Percentiles rank a stretch among this genome's conserved stretches.
phyloP scores from a whole-genome alignment of 805 yeast genomes.

The Candida caryicola region DNA sequence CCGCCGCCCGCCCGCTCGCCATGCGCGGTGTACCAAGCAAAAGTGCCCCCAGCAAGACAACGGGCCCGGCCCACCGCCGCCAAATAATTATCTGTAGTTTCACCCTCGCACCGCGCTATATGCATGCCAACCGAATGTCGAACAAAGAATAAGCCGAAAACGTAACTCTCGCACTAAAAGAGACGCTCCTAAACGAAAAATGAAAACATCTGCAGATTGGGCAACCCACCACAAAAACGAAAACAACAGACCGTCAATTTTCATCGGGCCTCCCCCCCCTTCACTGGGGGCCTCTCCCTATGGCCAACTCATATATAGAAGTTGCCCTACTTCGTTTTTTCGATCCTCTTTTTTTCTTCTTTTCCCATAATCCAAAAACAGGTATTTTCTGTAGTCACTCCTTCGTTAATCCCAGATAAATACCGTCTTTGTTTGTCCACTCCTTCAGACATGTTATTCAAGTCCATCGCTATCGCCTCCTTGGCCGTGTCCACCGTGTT shows the following conservation, averaged over 20 bases:
- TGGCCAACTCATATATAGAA: neutral
- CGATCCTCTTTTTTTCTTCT: conserved; percentile 6
- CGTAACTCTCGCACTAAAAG: neutral
- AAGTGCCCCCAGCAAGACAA: neutral
- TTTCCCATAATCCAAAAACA: conserved; percentile 15
- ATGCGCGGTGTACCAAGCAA: too few species aligned
- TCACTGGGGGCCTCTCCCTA: too few species aligned
- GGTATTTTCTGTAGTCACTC: conserved; percentile 37
- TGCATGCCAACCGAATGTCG: neutral
- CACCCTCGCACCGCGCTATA: neutral
- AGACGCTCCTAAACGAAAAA: neutral
- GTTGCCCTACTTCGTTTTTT: neutral
- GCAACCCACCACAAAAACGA: neutral
- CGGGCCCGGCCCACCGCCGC: neutral
- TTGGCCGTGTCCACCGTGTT: conserved; percentile 52
- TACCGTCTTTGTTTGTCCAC: conserved; percentile 15
- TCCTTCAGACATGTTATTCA: conserved; percentile 13
- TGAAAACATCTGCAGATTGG: neutral
- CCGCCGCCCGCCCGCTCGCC: too few species aligned
- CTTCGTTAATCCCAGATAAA: conserved; percentile 27
- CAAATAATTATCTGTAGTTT: too few species aligned
- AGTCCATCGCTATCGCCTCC: conserved; percentile 44
- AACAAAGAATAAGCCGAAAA: neutral
- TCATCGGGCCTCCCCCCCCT: conserved; percentile 2
- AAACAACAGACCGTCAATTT: neutral